Base-by-base conservation (phyloP, 208 protist species). In the Leishmania major region DNA sequence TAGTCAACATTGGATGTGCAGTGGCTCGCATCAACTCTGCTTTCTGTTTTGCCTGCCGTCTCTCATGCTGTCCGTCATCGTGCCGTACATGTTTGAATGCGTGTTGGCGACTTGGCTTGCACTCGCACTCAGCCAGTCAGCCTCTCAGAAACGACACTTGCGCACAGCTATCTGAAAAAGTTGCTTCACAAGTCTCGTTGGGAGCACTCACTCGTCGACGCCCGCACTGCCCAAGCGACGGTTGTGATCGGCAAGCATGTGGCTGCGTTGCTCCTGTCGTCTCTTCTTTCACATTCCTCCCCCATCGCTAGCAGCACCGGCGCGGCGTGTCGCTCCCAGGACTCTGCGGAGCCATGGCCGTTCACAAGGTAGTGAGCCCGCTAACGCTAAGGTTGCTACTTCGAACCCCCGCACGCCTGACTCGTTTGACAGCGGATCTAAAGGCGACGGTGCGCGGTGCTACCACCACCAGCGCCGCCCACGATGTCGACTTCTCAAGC, bases 271-370 rank as follows among this genome's bases (percentile, higher is more conserved):
- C 51, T 75, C 60, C 2, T 51, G 25, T 3, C 74, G 75, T 25
- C 28, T 80, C 60, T 43, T 83, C 4, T 86, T 86, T 71, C 67
- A 83, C 67, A 86, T 86, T 51, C 83, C 83, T 5, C 11, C 40
- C 19, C 45, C 66, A 28, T 62, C 73, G 3, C 43, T 40, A 0
- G 83, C 73, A 10, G 57, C 78, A 1, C 62, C 70, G 43, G 78
- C 67, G 57, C 62, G 69, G 13, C 83, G 83, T 28, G 83, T 73
- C 2, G 47, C 60, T 8, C 64, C 53, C n/a, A 31, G 22, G 35
- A 47, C 78, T 15, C 28, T 60, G 43, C 28, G 77, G 15, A 59
- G 43, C 15, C 3, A 45, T 22, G n/a, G n/a, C 28, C 45, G 47
- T 49, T 47, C 57, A 25, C 66, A 25, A 43, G 59, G 45, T 53